phyloP scores from a whole-genome alignment of 2,329 filamentous ascomycete genomes.

The Akanthomyces muscarius region DNA sequence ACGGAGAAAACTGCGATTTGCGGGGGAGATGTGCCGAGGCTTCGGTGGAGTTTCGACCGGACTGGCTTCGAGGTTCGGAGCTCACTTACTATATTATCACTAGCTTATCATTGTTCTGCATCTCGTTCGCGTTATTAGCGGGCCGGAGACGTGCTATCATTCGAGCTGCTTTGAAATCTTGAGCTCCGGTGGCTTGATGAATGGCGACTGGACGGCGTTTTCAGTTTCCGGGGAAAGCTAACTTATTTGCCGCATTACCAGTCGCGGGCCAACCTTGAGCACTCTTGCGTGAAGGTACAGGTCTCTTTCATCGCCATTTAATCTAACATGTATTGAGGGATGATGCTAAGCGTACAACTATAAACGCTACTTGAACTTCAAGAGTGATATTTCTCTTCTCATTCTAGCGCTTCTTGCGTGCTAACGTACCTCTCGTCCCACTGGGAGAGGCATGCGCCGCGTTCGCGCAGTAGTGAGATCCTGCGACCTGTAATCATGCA shows the following conservation, averaged over 20 bases:
- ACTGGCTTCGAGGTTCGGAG: background rate
- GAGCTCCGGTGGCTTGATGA: background rate
- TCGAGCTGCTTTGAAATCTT: background rate
- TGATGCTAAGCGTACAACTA: background rate
- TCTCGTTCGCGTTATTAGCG: background rate
- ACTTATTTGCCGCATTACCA: background rate
- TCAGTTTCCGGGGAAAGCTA: background rate
- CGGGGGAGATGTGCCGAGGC: constrained; percentile 29
- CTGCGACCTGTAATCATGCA: background rate
- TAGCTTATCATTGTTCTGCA: background rate
- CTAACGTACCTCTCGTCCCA: background rate
- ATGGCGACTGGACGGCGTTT: background rate
- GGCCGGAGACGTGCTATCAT: background rate
- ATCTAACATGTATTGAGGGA: background rate
- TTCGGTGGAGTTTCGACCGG: constrained; percentile 15
- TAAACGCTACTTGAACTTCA: background rate
- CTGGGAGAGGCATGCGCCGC: background rate
- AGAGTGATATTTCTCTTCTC: background rate
- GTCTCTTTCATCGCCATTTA: too few species aligned
- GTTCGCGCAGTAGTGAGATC: background rate
- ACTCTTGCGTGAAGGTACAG: too few species aligned
- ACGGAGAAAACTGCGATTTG: constrained; percentile 24
- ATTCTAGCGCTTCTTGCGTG: too few species aligned
- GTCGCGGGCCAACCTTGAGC: background rate
- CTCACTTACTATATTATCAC: background rate